Base-by-base conservation (phyloP, 768 basidiomycete genomes). In the Tricholoma sp. region DNA sequence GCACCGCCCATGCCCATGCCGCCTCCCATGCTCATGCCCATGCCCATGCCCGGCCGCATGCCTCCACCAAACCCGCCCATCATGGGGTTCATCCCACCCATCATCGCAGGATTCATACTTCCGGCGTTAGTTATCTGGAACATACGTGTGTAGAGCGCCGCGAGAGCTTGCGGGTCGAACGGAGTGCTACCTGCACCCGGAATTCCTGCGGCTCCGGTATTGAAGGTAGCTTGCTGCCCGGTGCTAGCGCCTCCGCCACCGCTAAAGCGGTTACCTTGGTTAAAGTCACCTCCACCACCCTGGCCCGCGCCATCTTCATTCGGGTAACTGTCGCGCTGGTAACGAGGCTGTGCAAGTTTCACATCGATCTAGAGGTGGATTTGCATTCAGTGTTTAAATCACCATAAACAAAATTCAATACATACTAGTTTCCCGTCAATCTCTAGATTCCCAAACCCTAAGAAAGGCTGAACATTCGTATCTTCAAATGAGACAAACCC, bases 401-500 rank as follows among this genome's bases (percentile, higher is more conserved):
- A 0, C 41, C 12, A 9, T 55, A 11, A 12, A 21, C 9, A 46
- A 19, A 58, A 52, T 16, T 27, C 24, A 5, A 10, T 19, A 75
- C 90, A 61, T 62, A 98, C 97, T 70, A 93, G 73, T 78, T 98
- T 97, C 14, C 95, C 96, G 64, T 98, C 95, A 57, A 98, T 91
- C 65, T 93, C 88, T 21, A 98, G 77, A 64, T 92, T 91, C 5
- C 91, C 91, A 52, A 90, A 88, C 0, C 87, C 89, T 50, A 99
- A 84, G 69, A 94, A 89, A 35, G 88, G 87, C 59, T 93, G 88
- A 19, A 95, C 91, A 62, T 89, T 85, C n/a, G 87, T 88, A 59
- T 92, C 89, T 68, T 94, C 89, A 66, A 98, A 96, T 0, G 94
- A 96, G 10, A 98, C 92, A 68, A 99, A 99, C 0, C 95, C 97